Conservation (phyloP, 306 rosid genomes). For the Spatholobus suberectus region DNA sequence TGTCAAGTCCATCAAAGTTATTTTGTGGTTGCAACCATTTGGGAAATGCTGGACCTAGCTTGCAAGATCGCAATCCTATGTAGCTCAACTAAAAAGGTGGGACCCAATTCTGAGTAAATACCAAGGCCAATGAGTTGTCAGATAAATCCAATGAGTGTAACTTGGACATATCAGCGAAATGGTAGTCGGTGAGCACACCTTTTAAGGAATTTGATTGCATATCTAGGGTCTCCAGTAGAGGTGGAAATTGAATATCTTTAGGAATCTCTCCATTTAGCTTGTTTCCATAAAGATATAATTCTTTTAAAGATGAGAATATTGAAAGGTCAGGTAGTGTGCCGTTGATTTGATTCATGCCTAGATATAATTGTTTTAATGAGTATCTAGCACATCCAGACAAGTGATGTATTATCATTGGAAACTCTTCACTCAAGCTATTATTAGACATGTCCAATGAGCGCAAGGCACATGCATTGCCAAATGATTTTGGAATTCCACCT, state of each 20-base stretch:
- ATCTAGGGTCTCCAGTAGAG: accelerated
- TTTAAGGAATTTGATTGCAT: neutral
- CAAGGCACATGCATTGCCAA: neutral
- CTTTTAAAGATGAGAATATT: neutral
- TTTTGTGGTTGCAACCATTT: constrained; percentile 33
- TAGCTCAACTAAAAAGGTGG: neutral
- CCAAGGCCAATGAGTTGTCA: neutral
- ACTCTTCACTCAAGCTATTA: no score
- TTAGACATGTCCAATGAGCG: neutral
- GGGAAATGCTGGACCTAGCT: constrained; percentile 32
- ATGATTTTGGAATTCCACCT: neutral
- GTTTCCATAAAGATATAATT: neutral
- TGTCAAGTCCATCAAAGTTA: neutral
- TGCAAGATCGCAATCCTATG: neutral
- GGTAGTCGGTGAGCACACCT: constrained; percentile 30
- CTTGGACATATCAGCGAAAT: neutral
- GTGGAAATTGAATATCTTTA: neutral
- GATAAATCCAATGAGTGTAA: neutral
- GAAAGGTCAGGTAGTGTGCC: constrained; percentile 20
- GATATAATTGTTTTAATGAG: neutral
- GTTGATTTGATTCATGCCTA: neutral
- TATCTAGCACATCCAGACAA: no score
- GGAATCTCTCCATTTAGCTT: neutral
- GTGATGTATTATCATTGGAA: no score
- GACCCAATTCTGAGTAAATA: neutral